These are phyloP conservation scores for Coemansia sp. DNA, from an alignment of 192 early-diverging fungal genomes.

Conservation along the genomic window DNA sequence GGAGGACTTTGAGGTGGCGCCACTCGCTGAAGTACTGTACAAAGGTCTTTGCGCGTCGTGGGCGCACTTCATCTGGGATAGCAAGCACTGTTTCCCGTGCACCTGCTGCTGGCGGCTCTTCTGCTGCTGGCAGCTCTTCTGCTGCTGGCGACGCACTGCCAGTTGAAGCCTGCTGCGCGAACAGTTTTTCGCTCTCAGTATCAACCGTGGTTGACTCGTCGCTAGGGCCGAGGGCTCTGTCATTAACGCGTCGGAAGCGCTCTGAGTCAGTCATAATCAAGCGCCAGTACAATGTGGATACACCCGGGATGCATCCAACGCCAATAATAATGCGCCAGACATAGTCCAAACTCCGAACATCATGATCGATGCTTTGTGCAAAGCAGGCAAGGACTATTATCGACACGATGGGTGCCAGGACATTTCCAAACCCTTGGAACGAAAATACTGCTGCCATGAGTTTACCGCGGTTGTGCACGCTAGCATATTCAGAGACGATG, in stretches of 20 bases:
- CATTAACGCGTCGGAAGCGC: constrained; percentile 59
- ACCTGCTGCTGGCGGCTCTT: background rate
- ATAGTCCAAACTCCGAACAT: constrained; percentile 68
- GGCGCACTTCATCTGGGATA: background rate
- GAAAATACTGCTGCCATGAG: constrained; percentile 89
- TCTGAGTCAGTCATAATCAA: constrained; percentile 90
- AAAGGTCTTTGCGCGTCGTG: constrained; percentile 51
- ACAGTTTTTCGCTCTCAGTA: constrained; percentile 50
- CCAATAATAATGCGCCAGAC: constrained; percentile 89
- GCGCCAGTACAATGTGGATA: constrained; percentile 83
- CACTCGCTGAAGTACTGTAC: constrained; percentile 71
- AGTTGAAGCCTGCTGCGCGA: constrained; percentile 11
- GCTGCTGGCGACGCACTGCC: background rate
- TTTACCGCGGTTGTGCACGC: constrained; percentile 74
- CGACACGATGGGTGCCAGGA: constrained; percentile 73
- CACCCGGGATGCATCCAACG: constrained; percentile 78
- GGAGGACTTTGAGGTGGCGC: constrained; percentile 73
- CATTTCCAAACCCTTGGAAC: constrained; percentile 88
- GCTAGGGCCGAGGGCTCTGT: background rate
- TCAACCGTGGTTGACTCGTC: constrained; percentile 1
- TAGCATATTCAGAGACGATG: constrained; percentile 87
- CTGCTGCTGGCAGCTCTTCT: background rate
- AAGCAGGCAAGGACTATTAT: constrained; percentile 67
- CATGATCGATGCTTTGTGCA: constrained; percentile 58
- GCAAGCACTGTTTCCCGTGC: background rate